Base-by-base conservation (phyloP, 257 asterid species). In the Nicotiana sylvestris region DNA sequence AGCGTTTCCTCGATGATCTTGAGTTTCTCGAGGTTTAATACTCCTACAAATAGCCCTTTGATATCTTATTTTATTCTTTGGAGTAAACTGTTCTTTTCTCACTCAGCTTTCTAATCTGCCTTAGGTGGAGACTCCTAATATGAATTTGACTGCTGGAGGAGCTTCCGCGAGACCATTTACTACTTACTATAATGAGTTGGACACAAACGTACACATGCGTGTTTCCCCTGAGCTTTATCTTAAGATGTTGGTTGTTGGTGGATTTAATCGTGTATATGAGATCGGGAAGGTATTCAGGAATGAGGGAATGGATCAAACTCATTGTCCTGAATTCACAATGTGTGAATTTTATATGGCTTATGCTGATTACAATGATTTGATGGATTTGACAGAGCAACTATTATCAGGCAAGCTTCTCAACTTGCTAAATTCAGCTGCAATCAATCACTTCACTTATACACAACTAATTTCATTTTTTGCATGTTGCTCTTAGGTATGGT, bases 191-290 rank as follows among this genome's bases (percentile, higher is more conserved):
- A 80, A 80, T 21, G 82, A 58, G 0, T 15, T 80, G 58, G 76
- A 58, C 43, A 80, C 6, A 9, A 25, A 80, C 7, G 61, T 80
- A 0, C 43, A 17, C 76, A 58, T 80, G 76, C 61, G 82, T 37
- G 72, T 58, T 61, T 33, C 82, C 39, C 82, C 82, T 9, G 76
- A 80, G 76, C 76, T 80, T 58, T 80, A 32, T 21, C 82, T 80
- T 39, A 80, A 80, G 76, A 58, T 37, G 82, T 27, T 61, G 9
- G 10, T 80, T 39, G 76, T 80, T 62, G 76, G 82, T 25, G 82
- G 82, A 58, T 10, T 80, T 1, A 74, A 62, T 39, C 82, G 76
- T 16, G 76, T 80, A 35, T 80, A 58, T 25, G 82, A 80, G 74
- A 39, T 62, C 61, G 74, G 74, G 39, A 58, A 62, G 43, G 29